Conservation (phyloP, 805 yeast species). For the Kuraishia capsulata region DNA sequence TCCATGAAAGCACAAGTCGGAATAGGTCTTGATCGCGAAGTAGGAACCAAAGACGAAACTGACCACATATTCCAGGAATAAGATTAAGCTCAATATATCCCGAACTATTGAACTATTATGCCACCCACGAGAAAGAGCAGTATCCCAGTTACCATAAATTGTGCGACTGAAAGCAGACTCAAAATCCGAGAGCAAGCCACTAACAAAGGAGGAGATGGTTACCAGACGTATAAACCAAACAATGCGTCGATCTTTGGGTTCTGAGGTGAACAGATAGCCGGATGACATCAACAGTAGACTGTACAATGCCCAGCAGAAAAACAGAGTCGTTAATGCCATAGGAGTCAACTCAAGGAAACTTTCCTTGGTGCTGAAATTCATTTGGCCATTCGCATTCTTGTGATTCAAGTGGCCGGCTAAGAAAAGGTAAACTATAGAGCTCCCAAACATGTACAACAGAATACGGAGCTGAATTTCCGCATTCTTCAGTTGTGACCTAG, state of each 20-base stretch:
- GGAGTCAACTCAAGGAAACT: constrained; percentile 13
- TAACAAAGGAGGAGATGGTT: constrained; percentile 12
- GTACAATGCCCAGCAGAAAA: constrained; percentile 21
- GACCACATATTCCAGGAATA: constrained; percentile 15
- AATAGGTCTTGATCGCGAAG: constrained; percentile 13
- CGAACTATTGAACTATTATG: too few species aligned
- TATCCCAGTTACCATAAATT: constrained; percentile 12
- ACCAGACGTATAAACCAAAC: constrained; percentile 10
- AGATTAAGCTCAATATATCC: constrained; percentile 11
- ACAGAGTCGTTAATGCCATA: constrained; percentile 13
- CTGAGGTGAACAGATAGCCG: constrained; percentile 16
- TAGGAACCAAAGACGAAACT: constrained; percentile 7
- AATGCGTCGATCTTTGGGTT: constrained; percentile 8
- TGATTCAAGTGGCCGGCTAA: constrained; percentile 8
- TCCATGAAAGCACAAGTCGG: constrained; percentile 5
- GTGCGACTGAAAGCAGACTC: constrained; percentile 19
- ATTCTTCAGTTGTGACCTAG: neutral
- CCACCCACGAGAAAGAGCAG: too few species aligned
- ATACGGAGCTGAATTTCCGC: constrained; percentile 18
- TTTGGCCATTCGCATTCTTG: constrained; percentile 18
- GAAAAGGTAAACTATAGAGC: constrained; percentile 9
- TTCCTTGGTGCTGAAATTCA: constrained; percentile 9
- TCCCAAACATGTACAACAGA: constrained; percentile 11
- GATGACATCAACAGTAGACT: constrained; percentile 19
- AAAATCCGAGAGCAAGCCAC: constrained; percentile 18